A percentile compares a stretch with the other conserved stretches of the same genome.
These are phyloP conservation scores for Tuctoria greenei DNA, from an alignment of 176 grass and related monocot genomes.

Conservation along the genomic window DNA sequence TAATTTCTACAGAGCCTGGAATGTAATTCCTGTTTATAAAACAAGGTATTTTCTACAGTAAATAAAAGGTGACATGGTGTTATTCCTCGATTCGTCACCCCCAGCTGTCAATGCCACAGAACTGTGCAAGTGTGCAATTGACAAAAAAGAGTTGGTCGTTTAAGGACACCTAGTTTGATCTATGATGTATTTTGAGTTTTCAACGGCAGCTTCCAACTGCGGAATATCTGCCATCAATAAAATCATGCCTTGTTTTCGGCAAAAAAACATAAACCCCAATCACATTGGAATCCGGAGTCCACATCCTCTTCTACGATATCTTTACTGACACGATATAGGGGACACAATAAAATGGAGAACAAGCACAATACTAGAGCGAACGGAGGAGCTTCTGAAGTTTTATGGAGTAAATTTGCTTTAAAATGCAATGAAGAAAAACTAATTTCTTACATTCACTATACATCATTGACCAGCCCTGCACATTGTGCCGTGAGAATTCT, in stretches of 20 bases:
- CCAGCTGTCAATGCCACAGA: constrained; percentile 34
- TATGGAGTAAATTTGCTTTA: neutral
- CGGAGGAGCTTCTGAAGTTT: neutral
- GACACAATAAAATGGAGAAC: neutral
- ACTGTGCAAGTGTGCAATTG: constrained; percentile 8
- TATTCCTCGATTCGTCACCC: constrained; percentile 6
- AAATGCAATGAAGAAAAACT: neutral
- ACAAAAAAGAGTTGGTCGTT: constrained; percentile 13
- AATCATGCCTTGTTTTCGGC: neutral
- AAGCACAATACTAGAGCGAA: neutral
- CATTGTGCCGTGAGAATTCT: neutral
- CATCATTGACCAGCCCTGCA: neutral
- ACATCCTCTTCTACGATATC: neutral
- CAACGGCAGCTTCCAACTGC: neutral
- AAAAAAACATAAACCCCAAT: constrained; percentile 1
- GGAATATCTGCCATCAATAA: neutral
- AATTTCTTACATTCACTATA: constrained; percentile 9
- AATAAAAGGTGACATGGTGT: constrained; percentile 39
- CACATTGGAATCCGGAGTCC: neutral
- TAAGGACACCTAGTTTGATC: constrained; percentile 26
- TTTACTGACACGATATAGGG: neutral
- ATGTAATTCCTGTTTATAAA: no score
- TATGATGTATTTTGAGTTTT: constrained; percentile 27
- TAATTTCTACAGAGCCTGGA: constrained; percentile 10
- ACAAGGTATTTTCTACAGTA: constrained; percentile 7